Conservation (phyloP, 116 monocot genomes). For the Posidonia oceanica region DNA sequence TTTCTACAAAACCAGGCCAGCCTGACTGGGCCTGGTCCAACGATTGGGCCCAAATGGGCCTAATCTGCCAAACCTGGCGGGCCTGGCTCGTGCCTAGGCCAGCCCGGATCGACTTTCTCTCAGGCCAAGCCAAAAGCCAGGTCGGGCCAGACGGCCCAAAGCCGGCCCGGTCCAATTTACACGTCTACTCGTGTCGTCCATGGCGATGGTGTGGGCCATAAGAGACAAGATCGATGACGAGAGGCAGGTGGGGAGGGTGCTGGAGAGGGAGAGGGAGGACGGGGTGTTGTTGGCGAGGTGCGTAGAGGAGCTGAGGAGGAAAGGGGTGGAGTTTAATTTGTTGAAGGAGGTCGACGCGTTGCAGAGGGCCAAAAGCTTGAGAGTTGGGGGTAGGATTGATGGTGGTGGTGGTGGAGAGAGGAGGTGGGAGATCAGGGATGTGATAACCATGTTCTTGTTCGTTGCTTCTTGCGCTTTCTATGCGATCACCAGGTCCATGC, state of each 20-base stretch:
- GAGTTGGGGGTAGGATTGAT: constrained; percentile 43
- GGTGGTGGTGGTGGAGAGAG: not conserved
- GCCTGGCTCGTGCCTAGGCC: too few species aligned
- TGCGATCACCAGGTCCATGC: not conserved
- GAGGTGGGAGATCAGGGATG: too few species aligned
- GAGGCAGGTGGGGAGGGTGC: constrained; percentile 16
- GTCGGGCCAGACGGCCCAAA: too few species aligned
- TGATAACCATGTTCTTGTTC: too few species aligned
- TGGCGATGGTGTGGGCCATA: constrained; percentile 66
- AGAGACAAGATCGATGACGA: constrained; percentile 53
- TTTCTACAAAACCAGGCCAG: too few species aligned
- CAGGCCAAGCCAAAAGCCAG: too few species aligned
- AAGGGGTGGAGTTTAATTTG: constrained; percentile 67
- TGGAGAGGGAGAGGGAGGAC: constrained; percentile 66
- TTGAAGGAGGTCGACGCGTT: constrained; percentile 76
- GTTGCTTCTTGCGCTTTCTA: not conserved
- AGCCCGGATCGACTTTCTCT: too few species aligned
- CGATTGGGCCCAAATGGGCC: too few species aligned
- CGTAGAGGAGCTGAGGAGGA: constrained; percentile 67
- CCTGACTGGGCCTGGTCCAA: too few species aligned
- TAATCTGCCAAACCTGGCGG: too few species aligned
- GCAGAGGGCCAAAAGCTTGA: constrained; percentile 65
- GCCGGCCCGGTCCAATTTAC: too few species aligned
- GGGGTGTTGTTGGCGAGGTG: constrained; percentile 40
- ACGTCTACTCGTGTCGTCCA: constrained; percentile 37